Conservation (phyloP, 108 stramenopile species). For the Stephanodiscus triporus region DNA sequence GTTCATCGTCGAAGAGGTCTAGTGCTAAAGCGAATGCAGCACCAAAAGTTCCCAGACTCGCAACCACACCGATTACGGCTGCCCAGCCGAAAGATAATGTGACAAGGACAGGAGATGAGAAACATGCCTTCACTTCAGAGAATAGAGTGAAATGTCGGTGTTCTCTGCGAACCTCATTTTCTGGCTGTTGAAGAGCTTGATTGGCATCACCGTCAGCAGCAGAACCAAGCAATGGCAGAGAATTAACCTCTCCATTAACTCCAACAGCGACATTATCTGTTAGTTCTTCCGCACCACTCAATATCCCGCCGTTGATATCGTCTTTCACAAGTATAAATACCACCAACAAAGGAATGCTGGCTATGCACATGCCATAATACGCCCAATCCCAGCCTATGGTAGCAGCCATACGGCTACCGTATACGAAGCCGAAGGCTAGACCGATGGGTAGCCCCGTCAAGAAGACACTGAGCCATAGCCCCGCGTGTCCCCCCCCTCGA, state of each 20-base stretch:
- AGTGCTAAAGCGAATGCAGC: slow-evolving; percentile 45
- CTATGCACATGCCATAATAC: slow-evolving; percentile 41
- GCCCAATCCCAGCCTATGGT: slow-evolving; percentile 42
- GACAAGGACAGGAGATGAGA: slow-evolving; percentile 49
- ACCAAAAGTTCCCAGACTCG: slow-evolving; percentile 48
- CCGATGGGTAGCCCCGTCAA: slow-evolving; percentile 47
- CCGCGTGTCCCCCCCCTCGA: slow-evolving; percentile 33
- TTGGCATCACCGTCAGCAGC: not conserved
- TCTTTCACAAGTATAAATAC: slow-evolving; percentile 48
- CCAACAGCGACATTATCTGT: not conserved
- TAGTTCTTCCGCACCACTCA: slow-evolving; percentile 37
- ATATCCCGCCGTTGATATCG: slow-evolving; percentile 38
- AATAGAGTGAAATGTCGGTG: slow-evolving; percentile 41
- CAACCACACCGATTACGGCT: slow-evolving; percentile 46
- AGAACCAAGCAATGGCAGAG: slow-evolving; percentile 7
- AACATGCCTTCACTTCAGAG: slow-evolving; percentile 47
- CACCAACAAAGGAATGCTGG: slow-evolving; percentile 31
- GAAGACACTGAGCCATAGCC: slow-evolving; percentile 48
- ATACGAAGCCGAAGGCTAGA: slow-evolving; percentile 49
- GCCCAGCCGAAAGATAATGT: slow-evolving; percentile 39
- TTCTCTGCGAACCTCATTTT: not conserved
- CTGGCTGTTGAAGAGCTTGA: not conserved
- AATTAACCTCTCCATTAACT: not conserved
- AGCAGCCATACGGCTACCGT: slow-evolving; percentile 45
- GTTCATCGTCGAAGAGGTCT: slow-evolving; percentile 47